Evolutionary conservation across 805 yeast genomes (phyloP).

Genomic region (Metschnikowia kofuensis): DNA sequence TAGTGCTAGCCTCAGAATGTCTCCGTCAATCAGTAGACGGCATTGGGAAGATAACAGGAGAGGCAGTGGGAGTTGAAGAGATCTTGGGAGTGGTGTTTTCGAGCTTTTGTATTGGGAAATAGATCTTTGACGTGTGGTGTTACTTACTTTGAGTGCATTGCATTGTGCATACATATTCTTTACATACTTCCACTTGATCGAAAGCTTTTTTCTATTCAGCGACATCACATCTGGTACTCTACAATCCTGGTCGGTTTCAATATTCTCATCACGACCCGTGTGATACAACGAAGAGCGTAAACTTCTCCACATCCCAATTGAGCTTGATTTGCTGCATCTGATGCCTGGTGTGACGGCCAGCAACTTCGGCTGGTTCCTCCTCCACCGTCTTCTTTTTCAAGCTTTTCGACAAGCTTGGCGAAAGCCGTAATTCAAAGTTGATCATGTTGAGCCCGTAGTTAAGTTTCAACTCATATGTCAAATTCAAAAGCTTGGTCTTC

Average conservation of each 20-base stretch:
- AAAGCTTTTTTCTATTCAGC: too few relatives aligned
- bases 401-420: conserved; percentile 37
- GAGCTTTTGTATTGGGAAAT: conserved; percentile 92
- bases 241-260: not conserved
- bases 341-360: conserved; percentile 45
- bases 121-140: conserved; percentile 5
- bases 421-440: conserved; percentile 40
- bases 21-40: conserved; percentile 75
- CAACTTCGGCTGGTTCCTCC: conserved; percentile 20
- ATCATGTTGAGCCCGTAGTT: conserved; percentile 46
- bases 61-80: conserved; percentile 84
- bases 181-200: too few relatives aligned
- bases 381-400: conserved; percentile 33
- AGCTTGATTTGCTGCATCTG: conserved; percentile 44
- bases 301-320: conserved; percentile 45
- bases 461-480: conserved; percentile 42
- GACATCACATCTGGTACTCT: not conserved
- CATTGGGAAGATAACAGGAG: conserved; percentile 90
- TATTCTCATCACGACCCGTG: conserved; percentile 9
- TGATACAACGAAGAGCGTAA: conserved; percentile 32
- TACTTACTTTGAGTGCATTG: too few relatives aligned
- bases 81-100: conserved; percentile 88
- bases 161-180: too few relatives aligned
- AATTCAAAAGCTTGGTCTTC: conserved; percentile 11
- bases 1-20: conserved; percentile 78